Evolutionary conservation across 768 basidiomycete genomes (phyloP), one percentile per base, ranked within the genome.

Genomic region (Baorangia bicolor): DNA sequence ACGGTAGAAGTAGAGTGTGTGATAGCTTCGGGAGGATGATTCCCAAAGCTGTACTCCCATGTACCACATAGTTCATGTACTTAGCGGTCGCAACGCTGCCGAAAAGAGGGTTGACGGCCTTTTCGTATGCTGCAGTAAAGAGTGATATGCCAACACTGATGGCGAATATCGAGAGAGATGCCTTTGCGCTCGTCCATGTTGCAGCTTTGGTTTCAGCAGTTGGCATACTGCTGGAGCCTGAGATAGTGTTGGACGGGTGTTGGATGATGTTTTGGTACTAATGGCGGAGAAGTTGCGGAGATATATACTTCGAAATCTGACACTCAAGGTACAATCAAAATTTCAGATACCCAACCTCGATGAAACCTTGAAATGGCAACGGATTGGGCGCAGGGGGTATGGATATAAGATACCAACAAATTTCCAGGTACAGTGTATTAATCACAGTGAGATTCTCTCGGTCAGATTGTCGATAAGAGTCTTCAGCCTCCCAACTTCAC

Each of bases 81-180:
- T 77, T 74, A 0, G 72, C 73, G 1, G 85, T 82, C 0, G 87
- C 81, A 8, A 77, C 75, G 13, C 78, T 74, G 44, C 85, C 89
- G 67, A 90, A 92, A 4, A 91, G 72, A 16, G 90, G 90, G 51
- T 77, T 70, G n/a, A 92, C 64, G 10, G 82, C 77, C 33, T 81
- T 82, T 67, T 82, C 78, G 64, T 91, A 89, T 7, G 80, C 73
- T 59, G 81, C 84, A 18, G 84, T 74, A 51, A 82, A 75, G 31
- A 90, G 77, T 3, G 87, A 86, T 34, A 86, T 71, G 7, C 65
- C 56, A 31, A 69, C 31, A 39, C 69, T 64, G 34, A 74, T 57
- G 20, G 53, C 40, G 37, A 74, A 55, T 43, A 74, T 60, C 40
- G 65, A 62, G 45, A 75, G 47, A 16, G 61, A 61, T 9, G 51